phyloP scores from a whole-genome alignment of 2,329 filamentous ascomycete species.

The Penicillium thymicola region DNA sequence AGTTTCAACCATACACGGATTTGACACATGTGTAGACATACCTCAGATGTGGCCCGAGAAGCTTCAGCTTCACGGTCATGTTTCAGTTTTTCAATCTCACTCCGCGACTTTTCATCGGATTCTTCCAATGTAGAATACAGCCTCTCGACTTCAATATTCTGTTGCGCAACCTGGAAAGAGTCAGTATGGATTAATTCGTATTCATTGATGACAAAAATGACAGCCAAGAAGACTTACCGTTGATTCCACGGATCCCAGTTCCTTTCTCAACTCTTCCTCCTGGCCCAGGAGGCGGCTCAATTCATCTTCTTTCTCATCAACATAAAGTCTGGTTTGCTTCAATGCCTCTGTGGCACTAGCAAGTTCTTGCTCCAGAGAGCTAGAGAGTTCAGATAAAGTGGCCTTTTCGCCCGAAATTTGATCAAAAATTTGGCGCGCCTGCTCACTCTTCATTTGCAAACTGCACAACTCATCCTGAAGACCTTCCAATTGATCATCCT shows the following conservation, averaged over 20 bases:
- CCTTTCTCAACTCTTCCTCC: slow-evolving; percentile 18
- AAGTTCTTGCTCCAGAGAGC: slow-evolving; percentile 27
- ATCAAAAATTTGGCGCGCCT: slow-evolving; percentile 21
- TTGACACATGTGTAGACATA: slow-evolving; percentile 7
- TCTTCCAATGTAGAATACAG: slow-evolving; percentile 22
- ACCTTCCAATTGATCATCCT: slow-evolving; percentile 46
- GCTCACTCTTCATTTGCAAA: slow-evolving; percentile 21
- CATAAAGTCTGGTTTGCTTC: slow-evolving; percentile 19
- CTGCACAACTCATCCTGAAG: slow-evolving; percentile 36
- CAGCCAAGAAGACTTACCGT: slow-evolving; percentile 20
- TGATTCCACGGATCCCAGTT: slow-evolving; percentile 16
- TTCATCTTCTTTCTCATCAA: slow-evolving; percentile 26
- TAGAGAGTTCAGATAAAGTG: slow-evolving; percentile 19
- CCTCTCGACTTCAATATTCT: slow-evolving; percentile 20
- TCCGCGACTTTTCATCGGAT: slow-evolving; percentile 18
- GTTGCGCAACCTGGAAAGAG: slow-evolving; percentile 22
- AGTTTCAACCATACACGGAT: background rate
- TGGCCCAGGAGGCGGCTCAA: slow-evolving; percentile 22
- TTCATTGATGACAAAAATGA: background rate
- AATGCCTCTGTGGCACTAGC: slow-evolving; percentile 20
- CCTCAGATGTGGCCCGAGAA: slow-evolving; percentile 22
- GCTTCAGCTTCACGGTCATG: slow-evolving; percentile 21
- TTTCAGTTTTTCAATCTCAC: slow-evolving; percentile 20
- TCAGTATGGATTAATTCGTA: slow-evolving; percentile 5
- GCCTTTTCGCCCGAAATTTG: slow-evolving; percentile 24